Evolutionary conservation across 2,329 filamentous ascomycete species (phyloP).

Genomic region (Nothophaeocryptopus gaeumannii): DNA sequence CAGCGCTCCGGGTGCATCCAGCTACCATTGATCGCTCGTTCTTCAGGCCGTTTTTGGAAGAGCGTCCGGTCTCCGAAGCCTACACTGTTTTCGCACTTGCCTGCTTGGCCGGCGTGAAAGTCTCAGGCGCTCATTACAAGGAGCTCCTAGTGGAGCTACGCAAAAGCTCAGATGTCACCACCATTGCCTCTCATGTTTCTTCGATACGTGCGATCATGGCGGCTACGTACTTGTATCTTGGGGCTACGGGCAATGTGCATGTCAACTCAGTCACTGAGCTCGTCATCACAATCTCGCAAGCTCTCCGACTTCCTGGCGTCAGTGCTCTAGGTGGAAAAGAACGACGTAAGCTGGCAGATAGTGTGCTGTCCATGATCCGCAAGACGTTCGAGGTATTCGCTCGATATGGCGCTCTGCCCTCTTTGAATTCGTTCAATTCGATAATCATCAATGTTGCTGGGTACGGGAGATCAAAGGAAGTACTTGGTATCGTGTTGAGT

Average conservation of each 20-base stretch:
- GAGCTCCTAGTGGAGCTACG: conserved; percentile 36
- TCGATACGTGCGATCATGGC: conserved; percentile 41
- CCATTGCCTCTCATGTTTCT: conserved; percentile 13
- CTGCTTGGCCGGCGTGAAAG: conserved; percentile 44
- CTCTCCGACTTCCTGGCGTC: conserved; percentile 25
- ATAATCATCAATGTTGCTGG: conserved; percentile 39
- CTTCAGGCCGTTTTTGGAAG: conserved; percentile 45
- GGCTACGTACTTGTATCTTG: conserved; percentile 42
- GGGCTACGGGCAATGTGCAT: conserved; percentile 38
- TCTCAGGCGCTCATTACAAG: conserved; percentile 35
- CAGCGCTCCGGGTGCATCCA: conserved; percentile 47
- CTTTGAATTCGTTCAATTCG: conserved; percentile 36
- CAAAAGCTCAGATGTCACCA: conserved; percentile 16
- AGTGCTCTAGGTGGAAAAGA: conserved; percentile 18
- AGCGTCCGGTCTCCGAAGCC: conserved; percentile 47
- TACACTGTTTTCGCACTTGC: conserved; percentile 50
- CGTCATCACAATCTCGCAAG: conserved; percentile 34
- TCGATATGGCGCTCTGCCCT: conserved; percentile 28
- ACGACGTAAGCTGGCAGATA: conserved; percentile 23
- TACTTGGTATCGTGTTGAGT: conserved; percentile 30
- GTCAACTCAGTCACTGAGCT: conserved; percentile 40
- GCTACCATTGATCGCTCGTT: conserved; percentile 41
- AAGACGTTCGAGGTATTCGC: conserved; percentile 32
- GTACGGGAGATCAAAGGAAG: conserved; percentile 28
- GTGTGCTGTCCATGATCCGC: conserved; percentile 27